Evolutionary conservation across 306 rosid genomes (phyloP), one percentile per base, ranked within the genome.

Genomic region (Delonix regia): DNA sequence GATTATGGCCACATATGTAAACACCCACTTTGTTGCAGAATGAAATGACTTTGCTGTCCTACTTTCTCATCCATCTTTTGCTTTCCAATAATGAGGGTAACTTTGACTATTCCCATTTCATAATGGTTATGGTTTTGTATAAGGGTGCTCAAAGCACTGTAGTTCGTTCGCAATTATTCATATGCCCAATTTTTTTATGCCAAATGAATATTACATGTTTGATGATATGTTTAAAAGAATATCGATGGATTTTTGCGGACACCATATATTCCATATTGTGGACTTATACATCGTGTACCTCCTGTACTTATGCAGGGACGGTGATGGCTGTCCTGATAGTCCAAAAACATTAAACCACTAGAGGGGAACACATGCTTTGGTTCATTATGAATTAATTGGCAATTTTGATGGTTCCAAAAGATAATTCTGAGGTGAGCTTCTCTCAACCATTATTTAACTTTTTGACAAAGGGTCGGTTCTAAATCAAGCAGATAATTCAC

Each of bases 241-340:
- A 72, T 53, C 61, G 75, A 81, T 75, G 86, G 81, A 78, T 66
- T 86, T 67, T 86, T 81, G 79, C 53, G 75, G 61, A n/a, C 65
- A 66, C 71, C 80, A 68, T 33, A 66, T 76, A 80, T 83, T 86
- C 77, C 73, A 25, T 33, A 69, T 38, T 76, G 68, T 65, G 67
- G 51, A 81, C 75, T 82, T 61, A 38, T 49, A 69, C 44, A 71
- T 82, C 73, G 76, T 71, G 83, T 66, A 79, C 84, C 80, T 76
- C 72, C 56, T 79, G 86, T 84, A 79, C 90, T 71, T 78, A 56
- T 39, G 34, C 78, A 34, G n/a, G 67, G 71, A 77, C 34, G 30
- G 45, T 21, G 63, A 45, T 84, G 82, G 49, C 42, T 34, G 52
- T 67, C 59, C 59, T 74, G n/a, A 33, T 68, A 45, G 39, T 68